These are phyloP conservation scores for Pythium aquatile DNA, from an alignment of 352 stramenopile genomes.

Conservation along the genomic window DNA sequence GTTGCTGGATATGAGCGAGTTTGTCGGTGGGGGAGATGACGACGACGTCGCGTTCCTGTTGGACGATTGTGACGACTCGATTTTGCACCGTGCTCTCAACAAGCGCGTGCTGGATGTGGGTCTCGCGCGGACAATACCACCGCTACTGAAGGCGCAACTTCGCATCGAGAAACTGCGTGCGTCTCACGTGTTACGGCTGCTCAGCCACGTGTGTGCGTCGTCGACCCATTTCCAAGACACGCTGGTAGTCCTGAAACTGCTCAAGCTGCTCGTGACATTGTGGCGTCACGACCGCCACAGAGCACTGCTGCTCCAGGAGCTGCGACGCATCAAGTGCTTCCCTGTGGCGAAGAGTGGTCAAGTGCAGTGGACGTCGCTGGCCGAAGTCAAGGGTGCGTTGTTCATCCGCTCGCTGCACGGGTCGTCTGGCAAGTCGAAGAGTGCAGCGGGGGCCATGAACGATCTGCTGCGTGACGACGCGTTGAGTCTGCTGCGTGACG, in stretches of 20 bases:
- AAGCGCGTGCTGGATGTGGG: slow-evolving; percentile 54
- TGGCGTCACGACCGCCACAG: slow-evolving; percentile 54
- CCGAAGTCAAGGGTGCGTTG: slow-evolving; percentile 12
- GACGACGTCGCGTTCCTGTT: slow-evolving; percentile 18
- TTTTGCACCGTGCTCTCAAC: slow-evolving; percentile 32
- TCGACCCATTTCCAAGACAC: slow-evolving; percentile 33
- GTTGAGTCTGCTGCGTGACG: slow-evolving; percentile 46
- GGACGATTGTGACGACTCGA: neutral
- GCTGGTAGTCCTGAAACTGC: slow-evolving; percentile 37
- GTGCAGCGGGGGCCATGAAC: neutral
- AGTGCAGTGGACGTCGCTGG: slow-evolving; percentile 14
- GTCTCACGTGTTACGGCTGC: slow-evolving; percentile 58
- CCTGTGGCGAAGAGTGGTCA: slow-evolving; percentile 31
- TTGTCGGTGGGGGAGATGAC: slow-evolving; percentile 16
- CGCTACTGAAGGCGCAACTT: slow-evolving; percentile 54
- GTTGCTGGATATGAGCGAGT: slow-evolving; percentile 47
- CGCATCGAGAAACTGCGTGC: slow-evolving; percentile 62
- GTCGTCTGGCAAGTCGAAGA: slow-evolving; percentile 2
- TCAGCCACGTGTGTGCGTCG: slow-evolving; percentile 30
- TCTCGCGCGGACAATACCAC: slow-evolving; percentile 38
- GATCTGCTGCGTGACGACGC: slow-evolving; percentile 9
- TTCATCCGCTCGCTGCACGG: slow-evolving; percentile 15
- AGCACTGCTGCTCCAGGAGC: slow-evolving; percentile 49
- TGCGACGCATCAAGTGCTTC: slow-evolving; percentile 75
- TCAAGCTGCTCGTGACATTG: slow-evolving; percentile 55